A percentile compares a stretch with the other conserved stretches of the same genome.
These are phyloP conservation scores for Talaromyces amestolkiae DNA, from an alignment of 2,329 filamentous ascomycete species.

Conservation along the genomic window DNA sequence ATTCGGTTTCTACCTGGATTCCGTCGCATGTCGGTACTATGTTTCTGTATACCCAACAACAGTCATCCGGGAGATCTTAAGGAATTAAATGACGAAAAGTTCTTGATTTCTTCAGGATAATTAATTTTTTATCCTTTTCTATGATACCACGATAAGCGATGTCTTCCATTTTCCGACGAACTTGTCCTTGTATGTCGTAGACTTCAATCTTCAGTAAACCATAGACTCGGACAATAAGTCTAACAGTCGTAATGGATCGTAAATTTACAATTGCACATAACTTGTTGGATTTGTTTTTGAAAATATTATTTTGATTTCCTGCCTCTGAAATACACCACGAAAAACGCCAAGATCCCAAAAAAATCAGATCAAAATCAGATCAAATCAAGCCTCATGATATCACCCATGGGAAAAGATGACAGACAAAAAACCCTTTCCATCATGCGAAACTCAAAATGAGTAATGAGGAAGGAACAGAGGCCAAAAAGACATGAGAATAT, in stretches of 20 bases:
- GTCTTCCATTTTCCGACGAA: conserved; percentile 2
- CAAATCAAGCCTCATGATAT: conserved; percentile 18
- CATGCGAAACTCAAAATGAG: conserved; percentile 1
- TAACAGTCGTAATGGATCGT: neutral
- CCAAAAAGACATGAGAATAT: neutral
- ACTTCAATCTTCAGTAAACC: neutral
- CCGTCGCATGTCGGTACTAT: conserved; percentile 6
- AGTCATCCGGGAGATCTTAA: neutral
- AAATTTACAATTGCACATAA: too few relatives aligned
- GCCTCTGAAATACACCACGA: conserved; percentile 40
- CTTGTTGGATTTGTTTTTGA: neutral
- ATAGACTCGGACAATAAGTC: neutral
- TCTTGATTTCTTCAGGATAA: neutral
- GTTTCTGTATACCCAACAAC: neutral
- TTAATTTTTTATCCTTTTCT: conserved; percentile 3
- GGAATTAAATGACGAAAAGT: neutral
- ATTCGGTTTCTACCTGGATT: neutral
- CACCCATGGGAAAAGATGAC: conserved; percentile 17
- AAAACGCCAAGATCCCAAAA: conserved; percentile 14
- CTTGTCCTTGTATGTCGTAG: neutral
- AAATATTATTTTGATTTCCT: conserved; percentile 22
- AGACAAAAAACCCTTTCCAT: neutral
- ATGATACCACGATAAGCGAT: conserved; percentile 19
- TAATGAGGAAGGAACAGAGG: neutral
- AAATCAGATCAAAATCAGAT: conserved; percentile 9